Base-by-base conservation (phyloP, 768 basidiomycete genomes). In the Asterophora lycoperdoides region DNA sequence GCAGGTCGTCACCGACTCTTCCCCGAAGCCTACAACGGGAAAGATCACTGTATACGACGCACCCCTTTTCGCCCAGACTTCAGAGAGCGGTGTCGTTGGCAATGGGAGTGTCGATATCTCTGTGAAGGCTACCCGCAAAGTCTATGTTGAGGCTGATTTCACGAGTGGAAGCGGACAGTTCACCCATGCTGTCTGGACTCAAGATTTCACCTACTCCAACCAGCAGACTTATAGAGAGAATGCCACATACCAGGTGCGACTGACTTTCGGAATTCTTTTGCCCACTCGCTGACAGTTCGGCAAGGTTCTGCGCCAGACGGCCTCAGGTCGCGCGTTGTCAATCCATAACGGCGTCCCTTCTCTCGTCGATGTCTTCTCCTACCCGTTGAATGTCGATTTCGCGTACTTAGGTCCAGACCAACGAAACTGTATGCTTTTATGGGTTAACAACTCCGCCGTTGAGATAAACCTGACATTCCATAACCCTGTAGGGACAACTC, bases 1-100 rank as follows among this genome's bases (percentile, higher is more conserved):
- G 5, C 86, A 90, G 61, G 81, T 87, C 40, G 64, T 83, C 51
- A 81, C 79, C 1, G 84, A 88, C 59, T 63, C 78, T 7, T 86
- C 86, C 26, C 65, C 71, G 1, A 58, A 63, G 36, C 84, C 72
- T 3, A 89, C 89, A 2, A 86, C 79, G 1, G 89, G 89, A 23
- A 74, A 69, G 23, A 86, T 90, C 49, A 81, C 75, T 0, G 56
- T 58, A 8, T 84, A 88, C 56, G 64, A 74, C 14, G 86, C 70
- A 26, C 64, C 78, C 9, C 77, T 77, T 0, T 88, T 80, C 54
- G 81, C 86, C 2, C 51, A 64, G 35, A 70, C 82, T 3, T 72
- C 61, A 17, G 76, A 70, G 1, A 72, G 71, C 10, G 84, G 79
- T 50, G 64, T 56, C 60, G 44, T 70, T 48, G 57, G 53, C 11